A percentile compares a stretch with the other conserved stretches of the same genome.
phyloP scores from a whole-genome alignment of 352 stramenopile genomes.

The Phytophthora macrochlamydospora region DNA sequence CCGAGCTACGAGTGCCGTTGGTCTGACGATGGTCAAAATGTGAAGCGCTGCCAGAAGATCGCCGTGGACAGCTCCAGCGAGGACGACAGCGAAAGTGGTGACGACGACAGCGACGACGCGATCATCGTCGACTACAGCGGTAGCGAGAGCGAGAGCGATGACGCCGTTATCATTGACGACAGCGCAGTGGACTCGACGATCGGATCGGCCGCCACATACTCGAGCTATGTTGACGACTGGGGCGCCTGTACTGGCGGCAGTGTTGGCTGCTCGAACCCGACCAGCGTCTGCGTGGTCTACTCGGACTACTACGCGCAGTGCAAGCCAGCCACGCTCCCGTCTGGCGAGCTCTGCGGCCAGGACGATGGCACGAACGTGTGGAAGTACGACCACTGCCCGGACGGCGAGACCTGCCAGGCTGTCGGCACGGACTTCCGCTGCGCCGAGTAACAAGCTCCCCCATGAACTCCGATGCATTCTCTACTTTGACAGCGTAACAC shows the following conservation, averaged over 20 bases:
- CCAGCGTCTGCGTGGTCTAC: conserved; percentile 28
- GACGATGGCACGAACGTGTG: conserved; percentile 42
- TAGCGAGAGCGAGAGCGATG: neutral
- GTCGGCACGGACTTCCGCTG: conserved; percentile 19
- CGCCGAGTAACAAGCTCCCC: neutral
- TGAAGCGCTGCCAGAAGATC: conserved; percentile 14
- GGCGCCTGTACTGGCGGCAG: conserved; percentile 21
- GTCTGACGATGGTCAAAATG: conserved; percentile 4
- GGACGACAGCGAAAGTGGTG: neutral
- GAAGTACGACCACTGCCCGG: conserved; percentile 24
- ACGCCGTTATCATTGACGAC: neutral
- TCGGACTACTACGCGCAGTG: conserved; percentile 42
- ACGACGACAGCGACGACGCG: neutral
- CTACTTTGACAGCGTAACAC: neutral
- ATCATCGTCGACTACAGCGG: neutral
- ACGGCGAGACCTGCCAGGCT: conserved; percentile 8
- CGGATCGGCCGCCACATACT: neutral
- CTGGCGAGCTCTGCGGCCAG: conserved; percentile 38
- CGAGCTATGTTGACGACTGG: conserved; percentile 19
- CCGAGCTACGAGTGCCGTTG: conserved; percentile 14
- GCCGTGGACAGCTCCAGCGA: neutral
- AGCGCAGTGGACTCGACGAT: neutral
- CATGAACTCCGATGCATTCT: neutral
- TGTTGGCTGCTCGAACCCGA: conserved; percentile 9
- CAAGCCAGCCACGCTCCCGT: conserved; percentile 22